phyloP scores from a whole-genome alignment of 106 monocot genomes.

The Amphibolis antarctica region DNA sequence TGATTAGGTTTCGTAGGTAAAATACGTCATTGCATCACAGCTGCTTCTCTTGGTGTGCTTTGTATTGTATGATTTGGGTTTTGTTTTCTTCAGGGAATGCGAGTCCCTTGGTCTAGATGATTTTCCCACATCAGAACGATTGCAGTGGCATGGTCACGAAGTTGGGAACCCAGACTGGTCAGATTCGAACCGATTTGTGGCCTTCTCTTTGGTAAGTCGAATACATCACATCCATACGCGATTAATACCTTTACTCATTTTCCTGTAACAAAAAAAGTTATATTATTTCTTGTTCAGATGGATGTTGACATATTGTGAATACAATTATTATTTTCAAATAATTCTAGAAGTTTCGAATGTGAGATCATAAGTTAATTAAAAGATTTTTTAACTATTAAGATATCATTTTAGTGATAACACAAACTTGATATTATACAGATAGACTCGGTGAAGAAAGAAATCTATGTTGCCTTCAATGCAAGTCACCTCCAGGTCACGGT shows the following conservation, averaged over 20 bases:
- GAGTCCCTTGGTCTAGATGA: conserved; percentile 60
- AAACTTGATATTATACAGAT: conserved; percentile 30
- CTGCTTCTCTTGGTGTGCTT: neutral
- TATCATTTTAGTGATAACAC: too few species aligned
- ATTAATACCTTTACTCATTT: too few species aligned
- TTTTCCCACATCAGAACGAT: conserved; percentile 55
- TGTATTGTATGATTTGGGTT: neutral
- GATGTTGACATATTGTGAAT: too few species aligned
- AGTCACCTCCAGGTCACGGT: conserved; percentile 54
- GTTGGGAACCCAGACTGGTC: conserved; percentile 71
- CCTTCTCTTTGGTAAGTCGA: conserved; percentile 56
- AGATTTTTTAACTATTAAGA: too few species aligned
- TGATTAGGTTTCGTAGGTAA: conserved; percentile 63
- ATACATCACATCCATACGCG: neutral
- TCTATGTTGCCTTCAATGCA: conserved; percentile 86
- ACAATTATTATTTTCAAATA: too few species aligned
- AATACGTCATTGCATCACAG: neutral
- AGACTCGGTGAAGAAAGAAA: conserved; percentile 46
- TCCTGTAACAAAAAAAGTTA: neutral
- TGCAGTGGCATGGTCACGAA: conserved; percentile 79
- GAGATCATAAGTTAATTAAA: too few species aligned
- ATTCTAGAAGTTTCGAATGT: too few species aligned
- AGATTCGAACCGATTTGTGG: conserved; percentile 63
- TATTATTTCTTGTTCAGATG: too few species aligned
- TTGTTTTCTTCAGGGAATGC: conserved; percentile 43